These are phyloP conservation scores for Schoenoplectus tabernaemontani DNA, from an alignment of 202 grass and related monocot genomes.

Conservation along the genomic window DNA sequence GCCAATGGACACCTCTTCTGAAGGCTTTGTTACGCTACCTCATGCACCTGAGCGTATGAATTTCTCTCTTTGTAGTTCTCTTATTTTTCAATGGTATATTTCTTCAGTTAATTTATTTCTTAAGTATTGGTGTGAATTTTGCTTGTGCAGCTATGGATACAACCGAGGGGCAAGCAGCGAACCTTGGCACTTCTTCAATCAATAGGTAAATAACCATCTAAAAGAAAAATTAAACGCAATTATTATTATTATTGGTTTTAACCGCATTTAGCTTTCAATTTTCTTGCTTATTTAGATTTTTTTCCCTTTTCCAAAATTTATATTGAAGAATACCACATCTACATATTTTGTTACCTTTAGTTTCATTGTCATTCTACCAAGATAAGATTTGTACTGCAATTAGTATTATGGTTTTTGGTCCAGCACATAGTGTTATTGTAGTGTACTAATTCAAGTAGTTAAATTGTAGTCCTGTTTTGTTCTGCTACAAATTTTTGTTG, in stretches of 20 bases:
- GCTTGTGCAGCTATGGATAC: conserved; percentile 48
- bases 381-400: not conserved
- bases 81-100: not conserved
- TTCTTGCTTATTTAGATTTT: not conserved
- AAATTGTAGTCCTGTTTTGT: not conserved
- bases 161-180: conserved; percentile 18
- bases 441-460: not conserved
- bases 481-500: not conserved
- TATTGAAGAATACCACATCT: not conserved
- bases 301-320: not conserved
- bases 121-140: not conserved
- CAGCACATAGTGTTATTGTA: not conserved
- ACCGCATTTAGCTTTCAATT: not conserved
- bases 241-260: not conserved
- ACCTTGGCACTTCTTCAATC: conserved; percentile 27
- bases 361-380: not conserved
- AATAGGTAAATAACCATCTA: conserved; percentile 21
- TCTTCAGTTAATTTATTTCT: not conserved
- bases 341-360: not conserved
- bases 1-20: conserved; percentile 53
- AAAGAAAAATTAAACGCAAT: not conserved
- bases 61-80: not conserved
- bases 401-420: not conserved
- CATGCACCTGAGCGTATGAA: conserved; percentile 34
- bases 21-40: not conserved